phyloP scores from a whole-genome alignment of 257 asterid genomes.

The Scutellaria barbata region DNA sequence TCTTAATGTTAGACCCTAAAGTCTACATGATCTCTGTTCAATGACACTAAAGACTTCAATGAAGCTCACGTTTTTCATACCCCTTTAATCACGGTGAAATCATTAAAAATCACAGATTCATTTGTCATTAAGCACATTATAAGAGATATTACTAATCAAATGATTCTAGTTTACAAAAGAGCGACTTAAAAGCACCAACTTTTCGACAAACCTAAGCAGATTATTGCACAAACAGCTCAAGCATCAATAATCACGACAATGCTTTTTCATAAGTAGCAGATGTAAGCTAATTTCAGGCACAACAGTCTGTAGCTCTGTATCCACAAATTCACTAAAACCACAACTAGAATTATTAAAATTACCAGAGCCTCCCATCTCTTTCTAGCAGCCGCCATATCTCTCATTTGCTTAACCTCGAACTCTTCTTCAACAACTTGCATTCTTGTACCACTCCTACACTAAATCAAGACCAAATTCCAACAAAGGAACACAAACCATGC shows the following conservation, averaged over 20 bases:
- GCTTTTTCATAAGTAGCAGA: constrained; percentile 6
- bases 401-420: constrained; percentile 89
- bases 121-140: background rate
- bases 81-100: background rate
- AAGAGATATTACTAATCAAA: background rate
- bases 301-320: background rate
- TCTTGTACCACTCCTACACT: constrained; percentile 54
- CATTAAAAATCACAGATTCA: constrained; percentile 1
- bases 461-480: constrained; percentile 35
- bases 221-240: background rate
- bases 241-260: background rate
- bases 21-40: constrained; percentile 1
- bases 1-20: background rate
- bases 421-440: constrained; percentile 87
- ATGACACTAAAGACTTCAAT: background rate
- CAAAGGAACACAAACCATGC: constrained; percentile 14
- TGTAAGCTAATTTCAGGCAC: background rate
- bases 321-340: background rate
- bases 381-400: constrained; percentile 96
- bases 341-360: constrained; percentile 8
- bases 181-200: background rate
- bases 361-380: constrained; percentile 99
- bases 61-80: background rate
- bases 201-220: background rate
- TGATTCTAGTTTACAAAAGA: background rate